A percentile compares a stretch with the other conserved stretches of the same genome.
Conservation (phyloP, 78 protist species). For the Dictyostelium firmibasis region DNA sequence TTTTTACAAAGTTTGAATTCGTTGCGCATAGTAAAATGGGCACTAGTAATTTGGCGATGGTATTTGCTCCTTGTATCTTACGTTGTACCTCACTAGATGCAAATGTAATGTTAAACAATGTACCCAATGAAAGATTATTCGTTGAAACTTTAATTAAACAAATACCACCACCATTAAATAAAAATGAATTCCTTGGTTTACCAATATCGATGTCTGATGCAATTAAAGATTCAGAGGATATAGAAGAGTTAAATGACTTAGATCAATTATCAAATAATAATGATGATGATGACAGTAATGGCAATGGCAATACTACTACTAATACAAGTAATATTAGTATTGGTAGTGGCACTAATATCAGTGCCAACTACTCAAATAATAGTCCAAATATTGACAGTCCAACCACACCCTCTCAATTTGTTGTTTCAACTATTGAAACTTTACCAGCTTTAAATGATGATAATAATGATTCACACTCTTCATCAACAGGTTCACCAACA, state of each 20-base stretch:
- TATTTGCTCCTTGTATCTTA: conserved; percentile 65
- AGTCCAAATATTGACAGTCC: not conserved
- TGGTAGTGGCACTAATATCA: not conserved
- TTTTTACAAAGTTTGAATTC: conserved; percentile 29
- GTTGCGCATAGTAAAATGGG: conserved; percentile 70
- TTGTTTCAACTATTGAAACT: not conserved
- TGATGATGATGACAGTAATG: conserved; percentile 2
- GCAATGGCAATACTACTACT: not conserved
- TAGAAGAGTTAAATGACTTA: conserved; percentile 43
- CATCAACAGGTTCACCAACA: not conserved
- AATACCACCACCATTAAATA: conserved; percentile 2
- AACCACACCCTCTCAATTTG: not conserved
- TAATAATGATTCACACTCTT: not conserved
- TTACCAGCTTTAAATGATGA: not conserved
- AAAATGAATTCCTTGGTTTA: conserved; percentile 19
- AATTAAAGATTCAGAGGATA: conserved; percentile 24
- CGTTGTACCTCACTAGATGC: conserved; percentile 64
- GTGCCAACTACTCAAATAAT: not conserved
- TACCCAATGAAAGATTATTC: conserved; percentile 39
- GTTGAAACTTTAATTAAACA: conserved; percentile 46
- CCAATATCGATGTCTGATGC: conserved; percentile 50
- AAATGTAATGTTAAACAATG: conserved; percentile 38
- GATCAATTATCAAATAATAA: not conserved
- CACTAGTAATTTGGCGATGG: conserved; percentile 45
- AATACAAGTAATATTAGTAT: not conserved